These are phyloP conservation scores for Bauhinia variegata DNA, from an alignment of 306 rosid genomes.

Conservation along the genomic window DNA sequence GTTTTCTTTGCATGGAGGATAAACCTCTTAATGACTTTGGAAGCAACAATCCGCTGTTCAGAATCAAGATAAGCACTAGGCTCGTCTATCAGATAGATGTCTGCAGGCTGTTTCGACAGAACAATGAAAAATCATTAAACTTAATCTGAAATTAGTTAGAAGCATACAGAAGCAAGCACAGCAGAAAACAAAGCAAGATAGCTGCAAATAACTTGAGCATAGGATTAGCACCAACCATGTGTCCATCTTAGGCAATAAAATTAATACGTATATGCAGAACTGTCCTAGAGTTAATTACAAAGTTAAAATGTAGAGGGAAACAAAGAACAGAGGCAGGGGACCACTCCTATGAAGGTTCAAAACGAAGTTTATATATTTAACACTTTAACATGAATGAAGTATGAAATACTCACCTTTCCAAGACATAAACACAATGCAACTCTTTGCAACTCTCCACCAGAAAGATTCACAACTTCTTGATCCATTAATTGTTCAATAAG, in stretches of 20 bases:
- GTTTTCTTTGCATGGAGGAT: slow-evolving; percentile 72
- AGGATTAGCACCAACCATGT: not conserved
- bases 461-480: slow-evolving; percentile 93
- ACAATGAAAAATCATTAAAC: not conserved
- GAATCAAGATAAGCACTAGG: slow-evolving; percentile 76
- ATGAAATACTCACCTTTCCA: slow-evolving; percentile 72
- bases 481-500: slow-evolving; percentile 97
- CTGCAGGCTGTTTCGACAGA: slow-evolving; percentile 59
- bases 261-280: not conserved
- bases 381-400: slow-evolving; percentile 12
- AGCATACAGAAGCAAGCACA: not conserved
- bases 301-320: slow-evolving; percentile 2
- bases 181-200: not conserved
- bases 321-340: not conserved
- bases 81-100: slow-evolving; percentile 66
- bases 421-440: slow-evolving; percentile 95
- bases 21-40: slow-evolving; percentile 71
- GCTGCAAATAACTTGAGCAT: not conserved
- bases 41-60: slow-evolving; percentile 70
- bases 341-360: not conserved
- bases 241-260: not conserved
- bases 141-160: not conserved
- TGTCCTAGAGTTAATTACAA: slow-evolving; percentile 2
- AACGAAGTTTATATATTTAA: not conserved
- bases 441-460: slow-evolving; percentile 99